phyloP scores from a whole-genome alignment of 768 basidiomycete genomes.

The Tulasnella sp. region DNA sequence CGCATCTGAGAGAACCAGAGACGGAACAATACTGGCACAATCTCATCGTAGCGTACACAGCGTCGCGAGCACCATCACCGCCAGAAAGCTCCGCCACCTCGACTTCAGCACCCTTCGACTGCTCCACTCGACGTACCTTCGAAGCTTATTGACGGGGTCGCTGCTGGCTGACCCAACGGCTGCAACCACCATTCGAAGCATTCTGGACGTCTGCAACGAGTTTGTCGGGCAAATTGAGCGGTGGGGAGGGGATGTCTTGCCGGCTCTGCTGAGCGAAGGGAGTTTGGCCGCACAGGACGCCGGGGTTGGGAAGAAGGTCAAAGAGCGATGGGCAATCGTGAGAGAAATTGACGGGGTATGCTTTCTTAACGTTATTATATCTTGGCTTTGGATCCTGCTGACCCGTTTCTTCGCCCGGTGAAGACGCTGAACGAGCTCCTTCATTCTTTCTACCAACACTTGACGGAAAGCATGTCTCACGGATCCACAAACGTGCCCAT shows the following conservation, averaged over 20 bases:
- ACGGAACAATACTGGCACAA: neutral
- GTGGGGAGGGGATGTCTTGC: conserved; percentile 90
- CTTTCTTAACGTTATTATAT: neutral
- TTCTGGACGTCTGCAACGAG: conserved; percentile 81
- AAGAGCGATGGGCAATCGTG: conserved; percentile 67
- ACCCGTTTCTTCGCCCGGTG: neutral
- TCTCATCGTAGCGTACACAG: neutral
- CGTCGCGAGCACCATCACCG: neutral
- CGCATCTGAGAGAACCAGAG: conserved; percentile 1
- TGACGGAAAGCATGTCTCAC: conserved; percentile 75
- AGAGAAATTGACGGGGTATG: conserved; percentile 78
- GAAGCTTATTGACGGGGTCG: conserved; percentile 76
- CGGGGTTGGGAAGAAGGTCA: conserved; percentile 71
- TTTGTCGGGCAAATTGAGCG: conserved; percentile 88
- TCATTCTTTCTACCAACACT: conserved; percentile 77
- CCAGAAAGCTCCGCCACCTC: conserved; percentile 47
- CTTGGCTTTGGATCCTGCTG: conserved; percentile 19
- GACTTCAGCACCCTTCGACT: conserved; percentile 86
- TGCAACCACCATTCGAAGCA: conserved; percentile 64
- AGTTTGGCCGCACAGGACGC: conserved; percentile 61
- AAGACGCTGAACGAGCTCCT: conserved; percentile 71
- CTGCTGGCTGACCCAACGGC: conserved; percentile 69
- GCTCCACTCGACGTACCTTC: conserved; percentile 80
- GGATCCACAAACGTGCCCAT: conserved; percentile 61
- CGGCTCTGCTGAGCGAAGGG: conserved; percentile 80